Evolutionary conservation across 176 grass and related monocot species (phyloP).

Genomic region (Musa schizocarpa): DNA sequence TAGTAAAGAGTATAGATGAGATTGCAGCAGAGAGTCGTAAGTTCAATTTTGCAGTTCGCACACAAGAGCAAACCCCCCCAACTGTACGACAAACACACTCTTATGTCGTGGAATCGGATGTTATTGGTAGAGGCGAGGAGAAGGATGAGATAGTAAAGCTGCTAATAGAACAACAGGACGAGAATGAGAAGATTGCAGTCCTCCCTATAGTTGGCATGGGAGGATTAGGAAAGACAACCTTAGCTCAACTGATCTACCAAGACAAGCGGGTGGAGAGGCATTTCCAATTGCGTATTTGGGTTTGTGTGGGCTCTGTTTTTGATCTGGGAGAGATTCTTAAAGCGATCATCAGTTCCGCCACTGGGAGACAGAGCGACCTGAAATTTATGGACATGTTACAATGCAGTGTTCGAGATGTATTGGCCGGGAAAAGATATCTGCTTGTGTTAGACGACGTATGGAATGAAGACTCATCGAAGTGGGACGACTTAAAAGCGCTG

Average conservation of each 20-base stretch:
- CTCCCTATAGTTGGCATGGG: conserved; percentile 41
- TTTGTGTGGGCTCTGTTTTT: conserved; percentile 31
- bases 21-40: conserved; percentile 2
- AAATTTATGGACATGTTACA: background rate
- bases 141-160: conserved; percentile 17
- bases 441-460: conserved; percentile 35
- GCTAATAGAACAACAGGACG: background rate
- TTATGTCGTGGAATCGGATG: conserved; percentile 6
- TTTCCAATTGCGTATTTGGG: conserved; percentile 30
- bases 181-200: background rate
- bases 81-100: background rate
- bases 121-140: conserved; percentile 25
- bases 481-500: conserved; percentile 11
- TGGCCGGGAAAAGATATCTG: conserved; percentile 5
- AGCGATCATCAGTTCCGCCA: conserved; percentile 16
- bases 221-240: conserved; percentile 34
- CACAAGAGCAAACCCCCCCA: background rate
- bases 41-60: background rate
- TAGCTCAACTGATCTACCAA: conserved; percentile 36
- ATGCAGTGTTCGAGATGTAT: background rate
- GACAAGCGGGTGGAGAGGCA: background rate
- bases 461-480: conserved; percentile 10
- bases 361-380: background rate
- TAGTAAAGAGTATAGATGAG: conserved; percentile 1
- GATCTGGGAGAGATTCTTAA: conserved; percentile 1